Base-by-base conservation (phyloP, 2,329 filamentous ascomycete species). In the Talaromyces sp. region DNA sequence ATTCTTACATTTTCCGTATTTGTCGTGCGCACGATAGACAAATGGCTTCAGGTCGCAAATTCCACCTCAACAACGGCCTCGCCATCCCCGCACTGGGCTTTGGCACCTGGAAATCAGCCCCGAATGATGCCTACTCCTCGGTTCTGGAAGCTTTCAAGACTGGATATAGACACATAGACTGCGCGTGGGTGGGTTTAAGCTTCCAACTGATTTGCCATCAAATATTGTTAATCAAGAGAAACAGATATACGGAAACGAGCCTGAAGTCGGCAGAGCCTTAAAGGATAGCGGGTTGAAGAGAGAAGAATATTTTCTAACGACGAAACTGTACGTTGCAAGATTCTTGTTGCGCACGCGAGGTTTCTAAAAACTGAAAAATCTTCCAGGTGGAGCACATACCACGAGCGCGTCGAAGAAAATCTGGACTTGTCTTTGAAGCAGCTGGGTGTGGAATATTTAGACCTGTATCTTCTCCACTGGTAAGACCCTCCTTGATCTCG, bases 381-480 rank as follows among this genome's bases (percentile, higher is more conserved):
- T 31, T 31, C 50, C 2, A 53, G 50, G 44, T 96, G 91, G 90
- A 89, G 87, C 70, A 91, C 90, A 57, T 93, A 90, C 79, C 88
- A 89, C 75, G 85, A 85, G 30, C 82, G 88, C 5, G 87, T 87
- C 5, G 87, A 89, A 76, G 79, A 89, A 69, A 87, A 84, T 40
- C 81, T 95, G 40, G 85, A 91, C 66, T 87, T 88, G 81, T 89
- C 87, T 70, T 80, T 95, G 73, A 85, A 88, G 77, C 83, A 84
- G 62, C 79, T 96, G 34, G 89, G 90, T 1, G 79, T 95, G 55
- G 89, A 92, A 66, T 94, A 96, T 73, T 83, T 96, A 5, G 91
- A 96, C 73, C 80, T 96, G 61, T 92, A 86, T 73, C 82, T 96
- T 36, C 84, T 96, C 80, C 91, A 96, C 79, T 95, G 90, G 90